phyloP scores from a whole-genome alignment of 768 basidiomycete genomes.

The Rickenella mellea region DNA sequence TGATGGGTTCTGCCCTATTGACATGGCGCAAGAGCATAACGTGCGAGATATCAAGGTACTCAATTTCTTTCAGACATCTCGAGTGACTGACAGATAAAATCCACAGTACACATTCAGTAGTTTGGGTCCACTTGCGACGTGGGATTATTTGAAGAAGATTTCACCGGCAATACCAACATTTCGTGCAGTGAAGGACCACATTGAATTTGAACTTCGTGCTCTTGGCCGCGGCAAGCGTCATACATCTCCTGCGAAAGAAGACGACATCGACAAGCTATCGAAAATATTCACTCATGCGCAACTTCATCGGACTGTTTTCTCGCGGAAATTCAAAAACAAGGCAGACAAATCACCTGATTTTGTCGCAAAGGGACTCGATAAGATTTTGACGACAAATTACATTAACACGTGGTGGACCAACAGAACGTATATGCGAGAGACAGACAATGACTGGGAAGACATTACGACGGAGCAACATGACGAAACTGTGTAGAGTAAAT shows the following conservation, averaged over 20 bases:
- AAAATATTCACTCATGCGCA: too few relatives aligned
- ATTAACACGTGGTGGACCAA: conserved; percentile 13
- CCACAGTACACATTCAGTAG: too few relatives aligned
- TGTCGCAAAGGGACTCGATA: conserved; percentile 7
- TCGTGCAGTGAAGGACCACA: conserved; percentile 12
- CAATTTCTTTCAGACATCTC: too few relatives aligned
- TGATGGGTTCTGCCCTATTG: conserved; percentile 17
- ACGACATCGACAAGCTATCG: conserved; percentile 9
- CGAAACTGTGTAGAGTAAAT: too few relatives aligned
- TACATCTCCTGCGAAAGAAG: conserved; percentile 11
- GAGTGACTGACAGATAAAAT: too few relatives aligned
- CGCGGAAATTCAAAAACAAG: conserved; percentile 10
- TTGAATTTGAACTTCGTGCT: conserved; percentile 20
- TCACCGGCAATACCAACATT: conserved; percentile 24
- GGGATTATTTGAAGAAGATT: conserved; percentile 22
- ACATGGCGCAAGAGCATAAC: conserved; percentile 26
- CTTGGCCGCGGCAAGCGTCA: conserved; percentile 17
- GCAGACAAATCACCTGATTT: conserved; percentile 12
- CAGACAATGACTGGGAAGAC: conserved; percentile 8
- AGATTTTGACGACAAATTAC: conserved; percentile 7
- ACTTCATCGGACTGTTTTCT: conserved; percentile 12
- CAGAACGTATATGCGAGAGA: conserved; percentile 10
- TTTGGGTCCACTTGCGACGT: conserved; percentile 21
- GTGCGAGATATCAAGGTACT: conserved; percentile 29
- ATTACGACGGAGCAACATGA: too few relatives aligned